A percentile compares a stretch with the other conserved stretches of the same genome.
phyloP scores from a whole-genome alignment of 129 eudicot species.

The Rutidosis leptorrhynchoides region DNA sequence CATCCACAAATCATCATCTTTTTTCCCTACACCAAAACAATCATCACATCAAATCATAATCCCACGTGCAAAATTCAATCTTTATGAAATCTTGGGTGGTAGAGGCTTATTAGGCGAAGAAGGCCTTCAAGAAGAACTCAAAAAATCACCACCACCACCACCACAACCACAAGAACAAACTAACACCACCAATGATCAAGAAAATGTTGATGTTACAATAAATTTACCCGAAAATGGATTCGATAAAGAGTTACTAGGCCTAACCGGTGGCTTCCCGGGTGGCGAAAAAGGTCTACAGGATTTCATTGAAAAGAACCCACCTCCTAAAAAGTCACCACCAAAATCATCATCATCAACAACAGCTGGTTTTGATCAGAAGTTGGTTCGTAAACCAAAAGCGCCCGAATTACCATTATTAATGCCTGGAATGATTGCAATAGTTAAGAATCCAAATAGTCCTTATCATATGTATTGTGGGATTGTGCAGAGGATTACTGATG shows the following conservation, averaged over 20 bases:
- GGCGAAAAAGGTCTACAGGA: conserved; percentile 78
- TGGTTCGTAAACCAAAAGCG: conserved; percentile 64
- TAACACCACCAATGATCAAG: conserved; percentile 15
- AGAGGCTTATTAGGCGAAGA: conserved; percentile 84
- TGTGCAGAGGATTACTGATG: conserved; percentile 96
- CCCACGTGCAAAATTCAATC: conserved; percentile 64
- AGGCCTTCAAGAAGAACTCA: conserved; percentile 59
- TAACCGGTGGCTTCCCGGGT: conserved; percentile 96
- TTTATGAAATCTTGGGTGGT: conserved; percentile 77
- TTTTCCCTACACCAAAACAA: conserved; percentile 29
- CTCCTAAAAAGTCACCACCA: conserved; percentile 52
- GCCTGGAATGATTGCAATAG: conserved; percentile 96
- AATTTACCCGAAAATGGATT: conserved; percentile 56
- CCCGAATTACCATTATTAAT: conserved; percentile 72
- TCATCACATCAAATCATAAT: conserved; percentile 16
- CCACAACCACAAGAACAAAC: conserved; percentile 29
- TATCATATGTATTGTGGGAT: conserved; percentile 83
- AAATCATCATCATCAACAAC: conserved; percentile 17
- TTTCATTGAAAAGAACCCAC: conserved; percentile 75
- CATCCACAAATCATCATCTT: conserved; percentile 31
- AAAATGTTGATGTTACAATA: neutral
- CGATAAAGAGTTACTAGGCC: conserved; percentile 70
- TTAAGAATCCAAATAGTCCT: conserved; percentile 75
- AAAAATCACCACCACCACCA: conserved; percentile 40
- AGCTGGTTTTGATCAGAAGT: conserved; percentile 31